Percentiles rank a stretch among this genome's conserved stretches.
These are phyloP conservation scores for Cyclotella kingstonii DNA, from an alignment of 108 stramenopile genomes.

Conservation along the genomic window DNA sequence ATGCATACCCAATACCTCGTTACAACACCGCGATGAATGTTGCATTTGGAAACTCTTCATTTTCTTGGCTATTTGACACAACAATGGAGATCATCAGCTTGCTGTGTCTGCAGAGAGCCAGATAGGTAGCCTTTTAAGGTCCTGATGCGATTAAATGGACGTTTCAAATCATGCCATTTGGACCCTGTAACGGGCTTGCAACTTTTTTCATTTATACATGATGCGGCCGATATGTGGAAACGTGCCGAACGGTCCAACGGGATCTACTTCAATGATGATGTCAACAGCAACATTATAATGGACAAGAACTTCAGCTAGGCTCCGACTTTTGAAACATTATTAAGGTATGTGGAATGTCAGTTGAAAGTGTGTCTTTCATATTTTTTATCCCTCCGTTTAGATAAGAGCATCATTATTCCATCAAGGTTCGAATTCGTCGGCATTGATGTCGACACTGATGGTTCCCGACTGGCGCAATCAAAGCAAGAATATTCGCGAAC, in stretches of 20 bases:
- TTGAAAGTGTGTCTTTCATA: not conserved
- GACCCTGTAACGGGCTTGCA: conserved; percentile 5
- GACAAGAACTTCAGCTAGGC: conserved; percentile 7
- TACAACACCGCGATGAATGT: conserved; percentile 1
- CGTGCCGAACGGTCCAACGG: not conserved
- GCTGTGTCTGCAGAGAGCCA: not conserved
- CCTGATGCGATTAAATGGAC: conserved; percentile 8
- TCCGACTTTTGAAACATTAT: not conserved
- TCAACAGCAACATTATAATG: conserved; percentile 4
- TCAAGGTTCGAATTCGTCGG: conserved; percentile 1
- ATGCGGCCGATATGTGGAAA: conserved; percentile 2
- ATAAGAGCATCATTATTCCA: conserved; percentile 5
- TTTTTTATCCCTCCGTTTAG: conserved; percentile 2
- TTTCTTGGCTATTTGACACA: conserved; percentile 7
- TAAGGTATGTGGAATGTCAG: conserved; percentile 6
- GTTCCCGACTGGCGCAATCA: too few relatives aligned
- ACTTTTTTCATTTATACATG: conserved; percentile 12
- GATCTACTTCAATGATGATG: not conserved
- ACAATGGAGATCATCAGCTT: conserved; percentile 8
- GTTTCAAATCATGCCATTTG: conserved; percentile 11
- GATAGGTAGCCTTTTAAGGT: conserved; percentile 5
- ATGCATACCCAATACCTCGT: conserved; percentile 14
- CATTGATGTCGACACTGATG: not conserved
- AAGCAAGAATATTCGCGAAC: not conserved
- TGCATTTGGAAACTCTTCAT: not conserved